Conservation (phyloP, 805 yeast species). For the Ogataea pignaliae region DNA sequence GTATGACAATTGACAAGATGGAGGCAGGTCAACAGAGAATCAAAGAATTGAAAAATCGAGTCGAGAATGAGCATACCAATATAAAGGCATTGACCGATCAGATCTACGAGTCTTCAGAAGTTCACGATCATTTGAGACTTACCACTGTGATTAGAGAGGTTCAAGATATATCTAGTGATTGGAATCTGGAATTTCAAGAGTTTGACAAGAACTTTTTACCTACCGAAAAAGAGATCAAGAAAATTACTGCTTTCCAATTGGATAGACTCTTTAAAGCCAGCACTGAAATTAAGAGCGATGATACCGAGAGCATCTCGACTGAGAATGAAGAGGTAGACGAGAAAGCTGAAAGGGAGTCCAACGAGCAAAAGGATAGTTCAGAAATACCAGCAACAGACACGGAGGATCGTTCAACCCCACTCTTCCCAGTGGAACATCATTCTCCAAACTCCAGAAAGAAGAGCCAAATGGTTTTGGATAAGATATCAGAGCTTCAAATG, state of each 20-base stretch:
- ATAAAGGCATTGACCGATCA: slow-evolving; percentile 44
- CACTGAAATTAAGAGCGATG: slow-evolving; percentile 28
- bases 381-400: slow-evolving; percentile 1
- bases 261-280: slow-evolving; percentile 60
- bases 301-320: slow-evolving; percentile 5
- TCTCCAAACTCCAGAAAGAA: slow-evolving; percentile 13
- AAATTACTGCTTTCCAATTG: slow-evolving; percentile 84
- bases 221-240: slow-evolving; percentile 86
- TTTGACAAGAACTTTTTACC: slow-evolving; percentile 81
- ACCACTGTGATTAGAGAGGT: slow-evolving; percentile 66
- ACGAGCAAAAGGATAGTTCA: slow-evolving; percentile 9
- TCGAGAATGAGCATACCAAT: slow-evolving; percentile 44
- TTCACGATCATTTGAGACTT: slow-evolving; percentile 64
- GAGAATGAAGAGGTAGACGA: slow-evolving; percentile 15
- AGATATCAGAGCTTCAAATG: slow-evolving; percentile 21
- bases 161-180: slow-evolving; percentile 76
- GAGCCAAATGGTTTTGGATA: slow-evolving; percentile 21
- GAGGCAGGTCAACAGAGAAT: slow-evolving; percentile 63
- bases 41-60: slow-evolving; percentile 50
- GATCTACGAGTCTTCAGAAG: slow-evolving; percentile 50
- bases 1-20: slow-evolving; percentile 64
- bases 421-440: neutral
- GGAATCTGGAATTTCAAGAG: slow-evolving; percentile 81
- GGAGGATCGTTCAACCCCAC: neutral
- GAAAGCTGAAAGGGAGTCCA: slow-evolving; percentile 3